These are phyloP conservation scores for Claviceps sp. DNA, from an alignment of 2,329 filamentous ascomycete genomes.

Conservation along the genomic window DNA sequence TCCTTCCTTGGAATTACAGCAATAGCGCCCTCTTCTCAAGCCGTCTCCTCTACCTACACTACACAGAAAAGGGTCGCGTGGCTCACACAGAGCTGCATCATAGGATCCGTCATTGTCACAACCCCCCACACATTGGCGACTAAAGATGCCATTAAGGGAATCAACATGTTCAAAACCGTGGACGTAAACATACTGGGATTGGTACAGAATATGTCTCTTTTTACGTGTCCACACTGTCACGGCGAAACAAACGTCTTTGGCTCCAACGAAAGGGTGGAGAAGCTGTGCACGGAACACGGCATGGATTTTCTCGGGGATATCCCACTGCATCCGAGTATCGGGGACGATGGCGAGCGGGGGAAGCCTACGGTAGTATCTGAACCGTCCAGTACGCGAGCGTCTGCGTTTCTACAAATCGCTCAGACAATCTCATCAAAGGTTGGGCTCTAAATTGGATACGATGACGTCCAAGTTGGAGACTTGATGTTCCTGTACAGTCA, in stretches of 20 bases:
- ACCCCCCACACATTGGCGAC: conserved; percentile 90
- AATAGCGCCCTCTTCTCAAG: too few relatives aligned
- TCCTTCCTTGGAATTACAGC: neutral
- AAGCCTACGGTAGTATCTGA: conserved; percentile 85
- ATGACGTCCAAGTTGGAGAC: neutral
- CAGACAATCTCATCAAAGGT: conserved; percentile 36
- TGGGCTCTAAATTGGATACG: conserved; percentile 11
- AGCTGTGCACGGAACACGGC: conserved; percentile 56
- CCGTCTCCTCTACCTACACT: neutral
- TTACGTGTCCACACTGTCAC: conserved; percentile 66
- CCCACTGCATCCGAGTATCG: conserved; percentile 74
- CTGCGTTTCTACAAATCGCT: conserved; percentile 61
- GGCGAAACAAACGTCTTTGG: conserved; percentile 67
- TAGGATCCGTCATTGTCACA: conserved; percentile 72
- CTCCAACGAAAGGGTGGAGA: conserved; percentile 46
- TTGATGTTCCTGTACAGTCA: neutral
- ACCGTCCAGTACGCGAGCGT: conserved; percentile 59
- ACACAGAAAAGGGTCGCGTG: neutral
- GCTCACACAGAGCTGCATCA: neutral
- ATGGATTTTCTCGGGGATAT: conserved; percentile 81
- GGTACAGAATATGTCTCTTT: conserved; percentile 85
- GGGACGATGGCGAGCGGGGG: conserved; percentile 73
- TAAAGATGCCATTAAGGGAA: conserved; percentile 81
- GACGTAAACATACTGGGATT: conserved; percentile 71
- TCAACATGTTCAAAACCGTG: conserved; percentile 85